phyloP scores from a whole-genome alignment of 2,329 filamentous ascomycete species.

The Stachybotrys echinatus region DNA sequence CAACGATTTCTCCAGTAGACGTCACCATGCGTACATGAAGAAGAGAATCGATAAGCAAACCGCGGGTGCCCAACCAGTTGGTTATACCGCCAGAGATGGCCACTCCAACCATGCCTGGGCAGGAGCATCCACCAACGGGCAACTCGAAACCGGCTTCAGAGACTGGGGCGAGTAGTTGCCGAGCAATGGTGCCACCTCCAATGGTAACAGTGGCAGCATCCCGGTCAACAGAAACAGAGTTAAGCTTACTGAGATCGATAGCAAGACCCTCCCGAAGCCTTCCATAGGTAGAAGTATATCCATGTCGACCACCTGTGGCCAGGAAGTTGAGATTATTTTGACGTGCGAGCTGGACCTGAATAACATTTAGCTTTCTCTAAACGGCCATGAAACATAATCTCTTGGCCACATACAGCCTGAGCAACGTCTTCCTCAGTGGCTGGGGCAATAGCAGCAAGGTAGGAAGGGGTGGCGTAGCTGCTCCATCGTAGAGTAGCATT shows the following conservation, averaged over 20 bases:
- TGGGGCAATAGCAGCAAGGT: neutral
- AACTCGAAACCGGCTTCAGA: neutral
- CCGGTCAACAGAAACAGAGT: neutral
- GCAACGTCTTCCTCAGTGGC: neutral
- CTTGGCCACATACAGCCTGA: neutral
- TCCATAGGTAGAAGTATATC: neutral
- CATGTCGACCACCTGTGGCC: slow-evolving; percentile 1
- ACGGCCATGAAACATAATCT: neutral
- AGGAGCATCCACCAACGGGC: neutral
- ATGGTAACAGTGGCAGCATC: neutral
- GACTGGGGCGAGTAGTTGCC: neutral
- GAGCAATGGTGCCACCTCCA: neutral
- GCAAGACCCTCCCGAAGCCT: neutral
- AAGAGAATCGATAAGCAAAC: slow-evolving; percentile 41
- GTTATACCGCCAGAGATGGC: neutral
- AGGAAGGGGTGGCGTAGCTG: neutral
- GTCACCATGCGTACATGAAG: slow-evolving; percentile 32
- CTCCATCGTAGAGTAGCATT: neutral
- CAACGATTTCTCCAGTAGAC: slow-evolving; percentile 27
- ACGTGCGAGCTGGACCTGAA: neutral
- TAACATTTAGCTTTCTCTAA: neutral
- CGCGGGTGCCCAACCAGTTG: slow-evolving; percentile 25
- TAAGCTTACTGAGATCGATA: neutral
- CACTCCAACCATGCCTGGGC: neutral
- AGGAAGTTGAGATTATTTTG: neutral